Base-by-base conservation (phyloP, 805 yeast genomes). In the Candida corydali region DNA sequence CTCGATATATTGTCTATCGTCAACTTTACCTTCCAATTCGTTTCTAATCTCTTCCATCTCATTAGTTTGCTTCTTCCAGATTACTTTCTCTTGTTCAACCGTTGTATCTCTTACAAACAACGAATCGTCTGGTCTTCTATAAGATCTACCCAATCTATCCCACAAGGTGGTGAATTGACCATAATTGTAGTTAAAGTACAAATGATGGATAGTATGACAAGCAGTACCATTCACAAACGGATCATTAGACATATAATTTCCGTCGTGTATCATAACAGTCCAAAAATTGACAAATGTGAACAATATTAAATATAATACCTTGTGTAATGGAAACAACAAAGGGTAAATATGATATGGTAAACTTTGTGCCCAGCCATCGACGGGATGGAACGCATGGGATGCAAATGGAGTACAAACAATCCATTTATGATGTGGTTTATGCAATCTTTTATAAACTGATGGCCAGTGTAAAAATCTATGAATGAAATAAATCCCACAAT, bases 371-470 rank as follows among this genome's bases (percentile, higher is more conserved):
- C 85, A 93, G 26, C 98, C 98, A 52, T 93, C 98, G 36, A 93
- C 84, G 10, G 98, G 98, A 63, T 93, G 96, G 87, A 93, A 93
- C 17, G 98, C 97, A 56, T 89, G 97, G 7, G 96, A 86, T 0
- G 98, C 98, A 65, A 83, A 93, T 29, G 98, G 98, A 8, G 98
- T 91, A 43, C 98, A 91, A 27, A 93, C 96, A 49, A 93, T 79
- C 98, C 98, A 93, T 67, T 93, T 93, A 75, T 93, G 98, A 63
- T 93, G 98, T 9, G 97, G 97, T 68, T 93, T 93, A 70, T 93
- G 98, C 44, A 93, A 68, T 17, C 53, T 60, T 69, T 83, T 89
- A 76, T 93, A 93, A 27, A 93, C 82, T 12, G 71, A 49, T 16
- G 96, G 97, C 86, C 93, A 87, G 61, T 93, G 98, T 54, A 93